A percentile compares a stretch with the other conserved stretches of the same genome.
These are phyloP conservation scores for Thraustochytrium sp. DNA, from an alignment of 352 stramenopile genomes.

Conservation along the genomic window DNA sequence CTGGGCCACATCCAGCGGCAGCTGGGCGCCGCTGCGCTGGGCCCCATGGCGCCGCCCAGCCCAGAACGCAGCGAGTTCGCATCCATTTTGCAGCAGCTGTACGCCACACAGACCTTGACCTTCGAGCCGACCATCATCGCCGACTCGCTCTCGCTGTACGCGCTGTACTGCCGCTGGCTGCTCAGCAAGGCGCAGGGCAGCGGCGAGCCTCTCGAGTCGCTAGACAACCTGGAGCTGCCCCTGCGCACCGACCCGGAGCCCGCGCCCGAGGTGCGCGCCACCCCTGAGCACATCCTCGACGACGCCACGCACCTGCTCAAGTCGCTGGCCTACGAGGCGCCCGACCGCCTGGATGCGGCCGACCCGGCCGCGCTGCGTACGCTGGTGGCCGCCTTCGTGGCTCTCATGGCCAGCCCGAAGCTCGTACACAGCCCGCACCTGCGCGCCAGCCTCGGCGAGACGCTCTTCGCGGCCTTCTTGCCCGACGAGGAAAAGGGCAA, in stretches of 20 bases:
- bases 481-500: conserved; percentile 72
- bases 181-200: conserved; percentile 36
- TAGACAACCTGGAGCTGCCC: conserved; percentile 22
- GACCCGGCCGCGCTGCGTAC: conserved; percentile 77
- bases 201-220: conserved; percentile 44
- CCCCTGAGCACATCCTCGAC: conserved; percentile 91
- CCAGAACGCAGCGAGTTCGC: conserved; percentile 56
- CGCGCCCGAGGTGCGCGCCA: conserved; percentile 61
- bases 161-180: conserved; percentile 58
- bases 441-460: conserved; percentile 88
- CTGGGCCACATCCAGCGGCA: conserved; percentile 66
- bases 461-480: conserved; percentile 92
- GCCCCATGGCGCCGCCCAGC: conserved; percentile 51
- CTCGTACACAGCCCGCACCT: conserved; percentile 82
- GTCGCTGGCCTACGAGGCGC: conserved; percentile 75
- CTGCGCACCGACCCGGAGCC: neutral
- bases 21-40: neutral
- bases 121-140: conserved; percentile 57
- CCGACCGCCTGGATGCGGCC: conserved; percentile 70
- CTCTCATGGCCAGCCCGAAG: conserved; percentile 60
- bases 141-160: conserved; percentile 59
- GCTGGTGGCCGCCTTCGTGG: conserved; percentile 83
- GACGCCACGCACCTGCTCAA: conserved; percentile 85
- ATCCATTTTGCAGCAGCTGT: conserved; percentile 55
- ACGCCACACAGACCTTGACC: conserved; percentile 57